Evolutionary conservation across 495 filamentous ascomycete species (phyloP).

Genomic region (Penicillium pulvis): DNA sequence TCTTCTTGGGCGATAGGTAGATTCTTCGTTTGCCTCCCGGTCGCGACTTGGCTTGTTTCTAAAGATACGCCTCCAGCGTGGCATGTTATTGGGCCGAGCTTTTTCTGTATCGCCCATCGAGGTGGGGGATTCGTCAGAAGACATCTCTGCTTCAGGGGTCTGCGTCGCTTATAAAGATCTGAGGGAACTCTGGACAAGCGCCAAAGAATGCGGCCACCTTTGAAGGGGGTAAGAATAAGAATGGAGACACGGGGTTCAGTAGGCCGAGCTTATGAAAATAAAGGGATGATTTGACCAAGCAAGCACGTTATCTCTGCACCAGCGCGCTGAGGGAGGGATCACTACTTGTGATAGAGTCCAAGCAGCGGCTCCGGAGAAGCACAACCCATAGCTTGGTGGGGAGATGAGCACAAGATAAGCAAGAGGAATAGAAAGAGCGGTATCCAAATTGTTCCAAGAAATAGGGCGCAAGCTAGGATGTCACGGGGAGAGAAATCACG

Average conservation of each 20-base stretch:
- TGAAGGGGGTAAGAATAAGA: background rate
- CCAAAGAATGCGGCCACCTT: background rate
- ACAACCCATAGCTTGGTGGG: constrained; percentile 21
- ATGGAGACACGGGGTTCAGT: background rate
- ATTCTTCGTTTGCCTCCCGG: constrained; percentile 5
- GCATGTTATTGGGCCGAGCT: background rate
- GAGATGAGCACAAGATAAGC: too few species aligned
- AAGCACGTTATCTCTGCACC: background rate
- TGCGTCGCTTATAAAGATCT: background rate
- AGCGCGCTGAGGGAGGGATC: constrained; percentile 8
- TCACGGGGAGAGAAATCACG: background rate
- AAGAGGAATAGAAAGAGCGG: background rate
- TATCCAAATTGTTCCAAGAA: background rate
- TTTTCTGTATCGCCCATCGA: background rate
- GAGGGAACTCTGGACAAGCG: background rate
- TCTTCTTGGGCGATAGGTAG: constrained; percentile 56
- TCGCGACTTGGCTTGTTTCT: constrained; percentile 10
- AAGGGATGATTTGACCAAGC: background rate
- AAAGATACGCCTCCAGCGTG: constrained; percentile 29
- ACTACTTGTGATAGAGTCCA: constrained; percentile 25
- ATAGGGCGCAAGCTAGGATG: background rate
- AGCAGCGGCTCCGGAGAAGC: constrained; percentile 14
- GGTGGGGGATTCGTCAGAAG: background rate
- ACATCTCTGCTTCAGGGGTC: constrained; percentile 2
- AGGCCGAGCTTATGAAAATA: background rate